Conservation (phyloP, 129 eudicot genomes). For the Mikania micrantha region DNA sequence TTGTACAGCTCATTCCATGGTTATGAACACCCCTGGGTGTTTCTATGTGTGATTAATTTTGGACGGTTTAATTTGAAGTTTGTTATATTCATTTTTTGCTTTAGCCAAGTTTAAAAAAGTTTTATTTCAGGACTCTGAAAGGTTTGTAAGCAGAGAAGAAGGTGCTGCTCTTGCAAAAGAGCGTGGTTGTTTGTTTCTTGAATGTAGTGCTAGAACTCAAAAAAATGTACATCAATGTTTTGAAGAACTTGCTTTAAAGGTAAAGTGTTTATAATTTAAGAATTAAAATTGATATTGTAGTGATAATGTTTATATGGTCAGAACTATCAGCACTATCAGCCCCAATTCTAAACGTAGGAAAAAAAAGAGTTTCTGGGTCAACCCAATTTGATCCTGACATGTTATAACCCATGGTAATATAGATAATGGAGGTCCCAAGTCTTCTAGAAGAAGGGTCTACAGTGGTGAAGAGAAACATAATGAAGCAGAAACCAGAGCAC, state of each 20-base stretch:
- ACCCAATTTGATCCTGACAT: not conserved
- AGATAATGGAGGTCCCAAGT: conserved; percentile 96
- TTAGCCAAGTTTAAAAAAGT: not conserved
- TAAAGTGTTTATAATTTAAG: conserved; percentile 8
- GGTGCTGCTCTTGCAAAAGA: conserved; percentile 82
- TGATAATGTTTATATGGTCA: not conserved
- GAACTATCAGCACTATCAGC: not conserved
- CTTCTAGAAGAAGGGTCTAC: conserved; percentile 89
- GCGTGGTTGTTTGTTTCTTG: conserved; percentile 75
- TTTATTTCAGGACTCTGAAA: conserved; percentile 62
- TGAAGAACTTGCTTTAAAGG: conserved; percentile 85
- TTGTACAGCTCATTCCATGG: no score
- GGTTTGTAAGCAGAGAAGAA: conserved; percentile 86
- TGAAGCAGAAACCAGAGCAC: conserved; percentile 67
- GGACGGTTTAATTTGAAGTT: not conserved
- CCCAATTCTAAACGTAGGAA: not conserved
- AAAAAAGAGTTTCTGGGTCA: not conserved
- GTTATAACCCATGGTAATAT: not conserved
- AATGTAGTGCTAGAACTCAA: conserved; percentile 88
- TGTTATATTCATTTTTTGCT: not conserved
- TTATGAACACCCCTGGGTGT: no score
- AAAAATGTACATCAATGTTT: conserved; percentile 78
- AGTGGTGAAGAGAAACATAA: conserved; percentile 59
- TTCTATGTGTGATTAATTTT: not conserved
- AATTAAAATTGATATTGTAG: not conserved